Conservation (phyloP, 345 rosid species). For the Ricinus communis region DNA sequence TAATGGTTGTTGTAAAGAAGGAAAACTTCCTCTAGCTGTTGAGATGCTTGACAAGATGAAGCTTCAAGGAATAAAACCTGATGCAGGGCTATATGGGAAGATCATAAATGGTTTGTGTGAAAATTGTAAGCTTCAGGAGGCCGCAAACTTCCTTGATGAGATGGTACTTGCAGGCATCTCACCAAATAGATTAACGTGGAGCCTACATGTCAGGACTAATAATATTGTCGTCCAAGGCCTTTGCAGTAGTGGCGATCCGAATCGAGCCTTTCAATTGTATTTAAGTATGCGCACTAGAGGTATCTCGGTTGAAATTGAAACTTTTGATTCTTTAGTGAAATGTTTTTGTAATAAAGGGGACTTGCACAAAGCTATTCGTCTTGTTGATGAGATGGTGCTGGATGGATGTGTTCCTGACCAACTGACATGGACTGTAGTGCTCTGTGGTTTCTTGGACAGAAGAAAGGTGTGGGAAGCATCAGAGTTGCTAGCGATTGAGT, state of each 20-base stretch:
- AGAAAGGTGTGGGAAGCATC: slow-evolving; percentile 23
- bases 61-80: slow-evolving; percentile 86
- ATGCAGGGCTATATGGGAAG: slow-evolving; percentile 78
- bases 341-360: slow-evolving; percentile 59
- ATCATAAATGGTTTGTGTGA: slow-evolving; percentile 60
- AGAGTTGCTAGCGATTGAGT: slow-evolving; percentile 13
- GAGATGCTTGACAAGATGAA: slow-evolving; percentile 83
- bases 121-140: slow-evolving; percentile 57
- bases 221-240: slow-evolving; percentile 66
- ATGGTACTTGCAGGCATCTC: slow-evolving; percentile 61
- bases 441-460: slow-evolving; percentile 44
- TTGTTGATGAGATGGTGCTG: slow-evolving; percentile 61
- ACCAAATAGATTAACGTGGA: slow-evolving; percentile 74
- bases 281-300: slow-evolving; percentile 65
- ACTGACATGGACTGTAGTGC: slow-evolving; percentile 52
- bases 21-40: slow-evolving; percentile 62
- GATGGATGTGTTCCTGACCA: slow-evolving; percentile 66
- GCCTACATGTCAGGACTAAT: slow-evolving; percentile 61
- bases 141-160: slow-evolving; percentile 88
- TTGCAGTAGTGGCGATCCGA: slow-evolving; percentile 35
- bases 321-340: slow-evolving; percentile 46
- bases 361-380: slow-evolving; percentile 51
- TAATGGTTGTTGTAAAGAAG: slow-evolving; percentile 73
- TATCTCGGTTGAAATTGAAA: slow-evolving; percentile 51
- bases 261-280: slow-evolving; percentile 60